Conservation (phyloP, 495 filamentous ascomycete genomes). For the Penicillium cosmopolitanum region DNA sequence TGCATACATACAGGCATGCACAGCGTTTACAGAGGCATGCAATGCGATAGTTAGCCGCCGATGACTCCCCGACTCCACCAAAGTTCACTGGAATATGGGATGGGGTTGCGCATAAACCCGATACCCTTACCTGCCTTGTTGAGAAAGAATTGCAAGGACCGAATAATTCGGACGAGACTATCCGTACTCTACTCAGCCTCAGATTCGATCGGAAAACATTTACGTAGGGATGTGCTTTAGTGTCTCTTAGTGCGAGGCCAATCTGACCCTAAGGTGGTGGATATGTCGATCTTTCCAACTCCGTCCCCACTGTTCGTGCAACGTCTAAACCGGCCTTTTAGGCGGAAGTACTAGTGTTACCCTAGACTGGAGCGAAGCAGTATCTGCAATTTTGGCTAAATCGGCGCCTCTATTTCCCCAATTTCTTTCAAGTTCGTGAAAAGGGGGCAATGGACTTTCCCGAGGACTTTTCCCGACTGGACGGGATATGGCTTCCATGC, state of each 20-base stretch:
- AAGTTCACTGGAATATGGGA: not conserved
- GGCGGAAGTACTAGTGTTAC: not conserved
- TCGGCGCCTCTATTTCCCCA: too few species aligned
- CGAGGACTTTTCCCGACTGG: too few species aligned
- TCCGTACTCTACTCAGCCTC: not conserved
- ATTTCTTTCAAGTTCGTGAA: too few species aligned
- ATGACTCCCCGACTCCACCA: not conserved
- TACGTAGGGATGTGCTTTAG: not conserved
- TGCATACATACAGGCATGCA: too few species aligned
- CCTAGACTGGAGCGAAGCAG: not conserved
- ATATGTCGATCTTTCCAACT: not conserved
- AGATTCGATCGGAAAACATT: not conserved
- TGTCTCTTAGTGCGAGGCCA: not conserved
- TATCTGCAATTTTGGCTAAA: too few species aligned
- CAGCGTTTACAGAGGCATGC: not conserved
- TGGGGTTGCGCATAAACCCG: not conserved
- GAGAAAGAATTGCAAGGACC: not conserved
- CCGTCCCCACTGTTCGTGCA: slow-evolving; percentile 2
- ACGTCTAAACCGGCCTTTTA: slow-evolving; percentile 1
- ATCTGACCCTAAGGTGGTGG: not conserved
- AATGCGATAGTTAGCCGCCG: not conserved
- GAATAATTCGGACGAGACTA: not conserved
- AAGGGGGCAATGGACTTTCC: too few species aligned
- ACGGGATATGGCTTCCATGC: not conserved
- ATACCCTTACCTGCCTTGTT: not conserved